phyloP scores from a whole-genome alignment of 257 asterid genomes.

The Ilex asprella region DNA sequence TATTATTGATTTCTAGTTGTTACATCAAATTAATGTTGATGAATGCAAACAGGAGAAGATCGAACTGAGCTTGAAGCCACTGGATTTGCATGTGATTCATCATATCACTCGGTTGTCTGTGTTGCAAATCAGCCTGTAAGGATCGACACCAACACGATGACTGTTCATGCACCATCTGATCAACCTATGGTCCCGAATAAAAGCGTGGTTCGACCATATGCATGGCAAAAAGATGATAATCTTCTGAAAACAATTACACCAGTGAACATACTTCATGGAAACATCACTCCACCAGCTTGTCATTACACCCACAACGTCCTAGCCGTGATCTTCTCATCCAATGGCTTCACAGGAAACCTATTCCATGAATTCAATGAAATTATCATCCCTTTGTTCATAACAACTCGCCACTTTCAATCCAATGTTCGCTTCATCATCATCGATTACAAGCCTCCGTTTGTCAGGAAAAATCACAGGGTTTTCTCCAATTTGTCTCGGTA shows the following conservation, averaged over 20 bases:
- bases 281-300: slow-evolving; percentile 23
- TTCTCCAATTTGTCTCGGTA: slow-evolving; percentile 23
- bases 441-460: slow-evolving; percentile 33
- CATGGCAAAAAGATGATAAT: slow-evolving; percentile 37
- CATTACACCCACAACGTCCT: slow-evolving; percentile 8
- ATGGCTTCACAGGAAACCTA: slow-evolving; percentile 10
- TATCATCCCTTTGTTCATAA: slow-evolving; percentile 53
- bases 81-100: slow-evolving; percentile 42
- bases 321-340: background rate
- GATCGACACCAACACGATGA: slow-evolving; percentile 46
- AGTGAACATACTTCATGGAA: slow-evolving; percentile 34
- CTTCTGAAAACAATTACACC: slow-evolving; percentile 38
- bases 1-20: too few species aligned
- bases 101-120: slow-evolving; percentile 37
- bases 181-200: slow-evolving; percentile 15
- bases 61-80: slow-evolving; percentile 22
- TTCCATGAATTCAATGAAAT: slow-evolving; percentile 59
- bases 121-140: slow-evolving; percentile 26
- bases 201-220: slow-evolving; percentile 46
- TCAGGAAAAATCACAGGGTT: slow-evolving; percentile 28
- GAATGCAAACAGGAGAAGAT: slow-evolving; percentile 37
- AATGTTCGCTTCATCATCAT: slow-evolving; percentile 26
- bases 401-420: slow-evolving; percentile 34
- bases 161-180: slow-evolving; percentile 18
- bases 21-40: background rate